Conservation (phyloP, 495 filamentous ascomycete species). For the Rostrohypoxylon terebratum region DNA sequence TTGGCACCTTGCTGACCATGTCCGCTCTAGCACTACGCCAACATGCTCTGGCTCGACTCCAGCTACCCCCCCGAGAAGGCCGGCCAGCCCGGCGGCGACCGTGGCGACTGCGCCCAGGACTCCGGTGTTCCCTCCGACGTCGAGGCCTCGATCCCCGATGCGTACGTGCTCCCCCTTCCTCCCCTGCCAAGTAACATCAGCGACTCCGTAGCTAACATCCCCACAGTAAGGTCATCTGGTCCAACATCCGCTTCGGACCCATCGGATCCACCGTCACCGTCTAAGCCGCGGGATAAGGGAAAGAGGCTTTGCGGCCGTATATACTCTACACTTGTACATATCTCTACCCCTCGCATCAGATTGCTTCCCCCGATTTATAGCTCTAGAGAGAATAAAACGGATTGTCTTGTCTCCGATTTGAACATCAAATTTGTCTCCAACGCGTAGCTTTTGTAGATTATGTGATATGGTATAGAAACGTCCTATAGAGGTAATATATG, state of each 20-base stretch:
- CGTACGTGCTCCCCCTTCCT: constrained; percentile 61
- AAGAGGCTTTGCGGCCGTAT: constrained; percentile 34
- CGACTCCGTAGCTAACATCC: constrained; percentile 23
- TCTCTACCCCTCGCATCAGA: constrained; percentile 41
- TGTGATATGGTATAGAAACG: neutral
- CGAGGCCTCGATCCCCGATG: constrained; percentile 64
- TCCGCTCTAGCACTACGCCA: constrained; percentile 63
- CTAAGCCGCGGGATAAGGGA: constrained; percentile 37
- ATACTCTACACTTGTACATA: constrained; percentile 43
- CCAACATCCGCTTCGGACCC: constrained; percentile 79
- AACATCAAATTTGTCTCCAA: neutral
- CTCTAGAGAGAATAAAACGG: constrained; percentile 41
- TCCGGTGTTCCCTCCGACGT: constrained; percentile 71
- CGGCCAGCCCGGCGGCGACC: constrained; percentile 70
- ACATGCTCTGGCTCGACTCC: constrained; percentile 90
- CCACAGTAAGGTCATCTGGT: constrained; percentile 60
- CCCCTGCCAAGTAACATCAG: neutral
- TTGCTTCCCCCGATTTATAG: constrained; percentile 41
- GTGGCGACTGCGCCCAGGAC: constrained; percentile 73
- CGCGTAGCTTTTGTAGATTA: neutral
- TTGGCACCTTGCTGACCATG: constrained; percentile 1
- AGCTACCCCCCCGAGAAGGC: constrained; percentile 71
- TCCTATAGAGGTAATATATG: too few relatives aligned
- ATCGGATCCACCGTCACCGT: constrained; percentile 71
- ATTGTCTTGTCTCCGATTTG: constrained; percentile 19